These are phyloP conservation scores for Pseudozyma pruni DNA, from an alignment of 1,284 basidiomycete genomes.

Conservation along the genomic window DNA sequence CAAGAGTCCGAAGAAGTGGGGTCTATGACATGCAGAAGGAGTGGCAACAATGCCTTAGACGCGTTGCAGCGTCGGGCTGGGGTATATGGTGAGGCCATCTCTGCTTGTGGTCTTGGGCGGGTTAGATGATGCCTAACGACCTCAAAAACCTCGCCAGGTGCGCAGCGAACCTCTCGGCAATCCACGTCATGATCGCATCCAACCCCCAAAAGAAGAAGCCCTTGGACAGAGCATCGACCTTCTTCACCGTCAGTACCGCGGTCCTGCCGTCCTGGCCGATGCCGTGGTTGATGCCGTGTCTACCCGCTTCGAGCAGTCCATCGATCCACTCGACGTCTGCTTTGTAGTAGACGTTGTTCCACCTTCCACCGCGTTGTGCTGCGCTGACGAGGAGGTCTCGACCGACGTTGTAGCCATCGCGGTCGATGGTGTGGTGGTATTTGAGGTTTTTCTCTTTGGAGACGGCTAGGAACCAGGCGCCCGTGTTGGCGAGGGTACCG, in stretches of 20 bases:
- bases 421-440: conserved; percentile 64
- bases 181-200: conserved; percentile 32
- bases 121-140: conserved; percentile 21
- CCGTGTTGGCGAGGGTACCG: conserved; percentile 64
- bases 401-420: conserved; percentile 67
- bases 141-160: conserved; percentile 16
- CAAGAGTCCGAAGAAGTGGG: too few species aligned
- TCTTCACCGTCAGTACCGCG: conserved; percentile 62
- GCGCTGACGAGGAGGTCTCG: conserved; percentile 63
- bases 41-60: too few species aligned
- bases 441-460: conserved; percentile 65
- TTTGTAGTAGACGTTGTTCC: conserved; percentile 62
- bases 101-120: too few species aligned
- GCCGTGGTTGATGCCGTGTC: conserved; percentile 67
- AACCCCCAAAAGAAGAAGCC: conserved; percentile 45
- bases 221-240: conserved; percentile 22
- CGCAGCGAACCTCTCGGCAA: conserved; percentile 28
- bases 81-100: too few species aligned
- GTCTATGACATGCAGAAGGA: too few species aligned
- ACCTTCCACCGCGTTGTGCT: conserved; percentile 60
- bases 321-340: conserved; percentile 64
- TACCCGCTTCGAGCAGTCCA: conserved; percentile 60
- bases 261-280: conserved; percentile 64
- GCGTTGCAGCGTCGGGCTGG: too few species aligned
- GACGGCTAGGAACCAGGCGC: conserved; percentile 68